Base-by-base conservation (phyloP, 2,329 filamentous ascomycete species). In the Penicillium sclerotigenum region DNA sequence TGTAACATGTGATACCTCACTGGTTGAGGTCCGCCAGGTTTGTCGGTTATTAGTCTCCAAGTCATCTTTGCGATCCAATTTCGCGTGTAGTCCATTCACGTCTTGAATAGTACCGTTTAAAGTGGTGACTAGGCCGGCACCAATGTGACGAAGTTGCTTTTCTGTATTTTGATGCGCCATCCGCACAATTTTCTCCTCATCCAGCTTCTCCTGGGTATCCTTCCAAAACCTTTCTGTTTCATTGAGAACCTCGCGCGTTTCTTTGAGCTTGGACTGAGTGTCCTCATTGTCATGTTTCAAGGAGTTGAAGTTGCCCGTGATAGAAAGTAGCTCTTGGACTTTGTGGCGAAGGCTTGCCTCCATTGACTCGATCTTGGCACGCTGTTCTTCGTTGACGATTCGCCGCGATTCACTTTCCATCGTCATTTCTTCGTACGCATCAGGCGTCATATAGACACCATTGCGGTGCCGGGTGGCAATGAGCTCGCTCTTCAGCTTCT, bases 391-490 rank as follows among this genome's bases (percentile, higher is more conserved):
- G 63, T 88, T 89, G 37, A 97, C 82, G 59, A 97, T 97, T 13
- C 91, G 83, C 50, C 92, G 84, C 2, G 93, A 96, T 73, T 99
- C 94, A 73, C 89, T 97, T 71, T 96, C 87, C 5, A 90, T 89
- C 0, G 87, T 93, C 76, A 99, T 88, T 65, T 96, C 90, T 70
- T 97, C 93, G 68, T 91, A 97, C 16, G 84, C 84, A 56, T 96
- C 91, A 54, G 90, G 89, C 0, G 93, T 89, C 33, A 99, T 81
- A 70, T 97, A 97, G 2, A 99, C 93, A 51, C 94, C 94, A 70
- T 97, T 97, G 36, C 94, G 87, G 71, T 96, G 91, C 24, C 94
- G 82, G 6, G 94, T 96, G 3, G 91, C 89, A 61, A 97, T 95
- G 14, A 99, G 80, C 70, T 99, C 94, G 64, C 88, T 90, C 79